Conservation (phyloP, 2,329 filamentous ascomycete genomes). For the Cladosporium sp. region DNA sequence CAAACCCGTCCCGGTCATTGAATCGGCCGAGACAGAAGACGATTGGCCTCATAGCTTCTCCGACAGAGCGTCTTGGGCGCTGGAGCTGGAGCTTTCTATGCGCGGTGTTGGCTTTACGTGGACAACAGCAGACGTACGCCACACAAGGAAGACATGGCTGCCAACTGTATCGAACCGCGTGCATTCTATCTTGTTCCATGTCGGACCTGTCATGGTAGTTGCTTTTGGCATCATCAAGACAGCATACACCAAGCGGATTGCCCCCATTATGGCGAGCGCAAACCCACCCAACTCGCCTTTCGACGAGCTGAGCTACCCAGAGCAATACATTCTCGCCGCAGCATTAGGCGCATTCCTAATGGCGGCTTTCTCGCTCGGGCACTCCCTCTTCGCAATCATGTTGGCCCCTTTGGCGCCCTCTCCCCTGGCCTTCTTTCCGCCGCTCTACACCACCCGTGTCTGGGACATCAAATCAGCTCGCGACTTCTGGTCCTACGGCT, state of each 20-base stretch:
- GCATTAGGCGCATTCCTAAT: conserved; percentile 40
- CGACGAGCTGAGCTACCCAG: conserved; percentile 29
- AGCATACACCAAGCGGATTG: conserved; percentile 29
- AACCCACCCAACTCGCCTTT: conserved; percentile 23
- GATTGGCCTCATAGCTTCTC: conserved; percentile 34
- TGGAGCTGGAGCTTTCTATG: conserved; percentile 41
- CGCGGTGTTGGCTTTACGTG: conserved; percentile 41
- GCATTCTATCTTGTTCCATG: conserved; percentile 37
- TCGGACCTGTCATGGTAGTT: conserved; percentile 31
- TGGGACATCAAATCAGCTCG: conserved; percentile 37
- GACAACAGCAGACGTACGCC: conserved; percentile 40
- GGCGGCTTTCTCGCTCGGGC: conserved; percentile 38
- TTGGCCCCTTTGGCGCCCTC: conserved; percentile 35
- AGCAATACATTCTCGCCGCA: conserved; percentile 34
- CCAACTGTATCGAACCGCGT: conserved; percentile 35
- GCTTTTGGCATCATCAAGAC: conserved; percentile 32
- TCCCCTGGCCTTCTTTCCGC: conserved; percentile 40
- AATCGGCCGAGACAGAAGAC: conserved; percentile 34
- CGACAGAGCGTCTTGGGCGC: conserved; percentile 39
- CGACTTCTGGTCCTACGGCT: conserved; percentile 40
- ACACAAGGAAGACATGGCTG: conserved; percentile 39
- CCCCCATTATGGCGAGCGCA: conserved; percentile 12
- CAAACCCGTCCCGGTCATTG: conserved; percentile 25
- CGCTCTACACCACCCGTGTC: conserved; percentile 37
- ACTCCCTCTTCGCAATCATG: conserved; percentile 37